These are phyloP conservation scores for Spizellomyces punctatus DNA, from an alignment of 192 early-diverging fungal genomes.

Conservation along the genomic window DNA sequence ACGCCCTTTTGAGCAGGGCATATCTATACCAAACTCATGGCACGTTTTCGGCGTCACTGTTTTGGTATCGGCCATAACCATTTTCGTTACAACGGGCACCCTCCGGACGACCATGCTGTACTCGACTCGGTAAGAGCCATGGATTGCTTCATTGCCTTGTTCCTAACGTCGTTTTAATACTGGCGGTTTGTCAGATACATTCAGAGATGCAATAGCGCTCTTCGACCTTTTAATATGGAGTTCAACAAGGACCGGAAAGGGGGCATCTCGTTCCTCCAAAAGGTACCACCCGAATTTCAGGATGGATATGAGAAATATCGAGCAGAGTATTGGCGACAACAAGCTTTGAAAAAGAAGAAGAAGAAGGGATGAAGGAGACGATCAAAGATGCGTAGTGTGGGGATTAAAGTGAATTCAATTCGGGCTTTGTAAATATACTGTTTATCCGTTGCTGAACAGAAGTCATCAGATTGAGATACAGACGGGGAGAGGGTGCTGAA, in stretches of 20 bases:
- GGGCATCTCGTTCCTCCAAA: slow-evolving; percentile 11
- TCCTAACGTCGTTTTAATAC: no score
- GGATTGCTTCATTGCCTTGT: no score
- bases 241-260: slow-evolving; percentile 17
- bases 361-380: no score
- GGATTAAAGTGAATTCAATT: no score
- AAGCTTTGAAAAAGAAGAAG: background rate
- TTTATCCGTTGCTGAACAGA: no score
- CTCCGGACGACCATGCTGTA: no score
- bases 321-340: background rate
- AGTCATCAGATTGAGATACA: no score
- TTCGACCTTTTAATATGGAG: slow-evolving; percentile 37
- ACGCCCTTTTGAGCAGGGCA: background rate
- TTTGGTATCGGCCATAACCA: slow-evolving; percentile 11
- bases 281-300: slow-evolving; percentile 32
- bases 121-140: no score
- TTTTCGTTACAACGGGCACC: background rate
- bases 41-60: slow-evolving; percentile 19
- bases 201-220: slow-evolving; percentile 22
- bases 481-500: no score
- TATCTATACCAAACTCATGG: slow-evolving; percentile 2
- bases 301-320: slow-evolving; percentile 19
- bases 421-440: no score
- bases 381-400: no score
- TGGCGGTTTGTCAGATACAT: slow-evolving; percentile 2